phyloP scores from a whole-genome alignment of 257 asterid species.

The Nicotiana benthamiana region DNA sequence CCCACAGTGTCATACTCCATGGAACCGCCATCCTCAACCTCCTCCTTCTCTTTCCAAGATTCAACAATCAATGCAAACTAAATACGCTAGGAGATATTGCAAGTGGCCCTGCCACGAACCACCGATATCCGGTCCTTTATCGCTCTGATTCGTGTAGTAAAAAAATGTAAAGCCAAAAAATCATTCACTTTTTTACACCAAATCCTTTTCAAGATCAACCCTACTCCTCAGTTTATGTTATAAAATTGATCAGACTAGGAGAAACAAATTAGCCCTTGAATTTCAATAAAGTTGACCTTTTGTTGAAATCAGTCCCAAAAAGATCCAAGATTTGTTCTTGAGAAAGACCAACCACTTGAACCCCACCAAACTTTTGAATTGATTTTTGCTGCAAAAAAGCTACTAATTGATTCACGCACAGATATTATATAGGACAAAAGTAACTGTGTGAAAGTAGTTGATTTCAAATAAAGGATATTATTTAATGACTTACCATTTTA shows the following conservation, averaged over 20 bases:
- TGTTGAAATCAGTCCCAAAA: neutral
- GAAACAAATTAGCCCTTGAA: neutral
- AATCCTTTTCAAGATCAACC: neutral
- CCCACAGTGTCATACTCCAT: constrained; percentile 57
- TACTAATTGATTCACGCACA: neutral
- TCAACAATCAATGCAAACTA: neutral
- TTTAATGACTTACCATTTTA: neutral
- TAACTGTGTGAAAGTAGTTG: neutral
- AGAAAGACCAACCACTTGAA: neutral
- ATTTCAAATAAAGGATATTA: neutral
- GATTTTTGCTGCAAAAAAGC: neutral
- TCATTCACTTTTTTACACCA: neutral
- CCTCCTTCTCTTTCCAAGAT: neutral
- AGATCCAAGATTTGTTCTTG: neutral
- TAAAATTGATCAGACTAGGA: neutral
- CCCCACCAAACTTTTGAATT: neutral
- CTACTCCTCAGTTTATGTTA: neutral
- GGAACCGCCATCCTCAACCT: constrained; percentile 53
- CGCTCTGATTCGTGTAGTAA: too few species aligned
- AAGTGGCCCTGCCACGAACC: too few species aligned
- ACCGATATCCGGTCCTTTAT: too few species aligned
- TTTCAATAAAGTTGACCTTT: neutral
- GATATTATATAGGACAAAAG: neutral
- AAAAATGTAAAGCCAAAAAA: neutral
- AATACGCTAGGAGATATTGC: too few species aligned